Evolutionary conservation across 306 rosid species (phyloP).

Genomic region (Comarum palustre): DNA sequence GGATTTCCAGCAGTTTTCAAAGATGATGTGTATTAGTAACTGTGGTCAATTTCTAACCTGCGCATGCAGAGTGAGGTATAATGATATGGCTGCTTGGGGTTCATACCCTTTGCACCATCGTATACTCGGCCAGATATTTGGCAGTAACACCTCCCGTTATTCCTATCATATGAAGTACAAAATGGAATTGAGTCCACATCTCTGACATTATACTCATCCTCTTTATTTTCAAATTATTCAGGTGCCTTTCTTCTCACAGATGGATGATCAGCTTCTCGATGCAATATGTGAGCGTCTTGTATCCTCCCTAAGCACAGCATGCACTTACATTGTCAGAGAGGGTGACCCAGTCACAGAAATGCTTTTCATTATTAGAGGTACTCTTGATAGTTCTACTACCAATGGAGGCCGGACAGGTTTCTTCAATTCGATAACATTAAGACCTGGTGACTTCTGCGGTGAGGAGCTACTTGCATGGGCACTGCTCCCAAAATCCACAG

Average conservation of each 20-base stretch:
- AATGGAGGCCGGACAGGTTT: constrained; percentile 89
- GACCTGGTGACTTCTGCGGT: constrained; percentile 92
- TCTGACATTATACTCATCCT: constrained; percentile 15
- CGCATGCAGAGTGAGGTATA: not conserved
- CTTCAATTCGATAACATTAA: constrained; percentile 70
- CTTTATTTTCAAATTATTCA: constrained; percentile 22
- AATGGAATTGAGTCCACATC: not conserved
- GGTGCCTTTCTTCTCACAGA: constrained; percentile 93
- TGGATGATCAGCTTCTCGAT: constrained; percentile 82
- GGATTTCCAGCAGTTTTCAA: not conserved
- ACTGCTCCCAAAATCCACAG: constrained; percentile 75
- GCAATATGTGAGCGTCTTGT: constrained; percentile 85
- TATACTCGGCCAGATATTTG: constrained; percentile 6
- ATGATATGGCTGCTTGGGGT: not conserved
- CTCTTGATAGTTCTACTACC: constrained; percentile 87
- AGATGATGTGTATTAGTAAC: not conserved
- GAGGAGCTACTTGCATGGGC: constrained; percentile 94
- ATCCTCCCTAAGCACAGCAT: constrained; percentile 70
- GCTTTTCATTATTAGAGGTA: constrained; percentile 86
- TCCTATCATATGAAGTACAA: not conserved
- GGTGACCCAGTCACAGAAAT: constrained; percentile 92
- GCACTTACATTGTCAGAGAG: constrained; percentile 77
- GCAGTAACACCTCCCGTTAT: not conserved
- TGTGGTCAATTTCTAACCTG: not conserved
- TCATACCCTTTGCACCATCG: constrained; percentile 7